Percentiles rank a stretch among this genome's conserved stretches.
Conservation (phyloP, 2,329 filamentous ascomycete genomes). For the Penicillium decumbens region DNA sequence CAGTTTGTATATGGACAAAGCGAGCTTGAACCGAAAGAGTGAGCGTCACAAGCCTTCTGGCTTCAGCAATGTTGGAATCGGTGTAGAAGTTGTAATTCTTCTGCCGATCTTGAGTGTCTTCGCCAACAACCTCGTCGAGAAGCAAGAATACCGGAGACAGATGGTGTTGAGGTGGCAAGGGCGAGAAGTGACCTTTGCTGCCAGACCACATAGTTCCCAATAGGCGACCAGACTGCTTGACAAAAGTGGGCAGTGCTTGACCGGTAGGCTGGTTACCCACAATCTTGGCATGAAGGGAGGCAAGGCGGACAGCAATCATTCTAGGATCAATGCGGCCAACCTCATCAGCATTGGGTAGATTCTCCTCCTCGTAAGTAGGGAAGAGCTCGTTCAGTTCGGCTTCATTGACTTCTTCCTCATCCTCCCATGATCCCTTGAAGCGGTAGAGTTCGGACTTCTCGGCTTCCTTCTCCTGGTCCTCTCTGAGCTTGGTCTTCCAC, state of each 20-base stretch:
- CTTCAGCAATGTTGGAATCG: constrained; percentile 71
- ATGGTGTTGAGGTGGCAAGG: constrained; percentile 47
- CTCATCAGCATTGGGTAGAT: constrained; percentile 35
- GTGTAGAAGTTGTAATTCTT: constrained; percentile 81
- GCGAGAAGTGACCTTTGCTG: constrained; percentile 20
- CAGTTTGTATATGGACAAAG: constrained; percentile 63
- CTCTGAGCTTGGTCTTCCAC: constrained; percentile 72
- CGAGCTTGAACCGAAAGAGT: constrained; percentile 64
- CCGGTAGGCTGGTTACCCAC: constrained; percentile 32
- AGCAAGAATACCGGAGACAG: constrained; percentile 63
- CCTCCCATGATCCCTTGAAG: constrained; percentile 72
- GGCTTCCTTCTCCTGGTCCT: constrained; percentile 70
- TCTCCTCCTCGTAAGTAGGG: constrained; percentile 64
- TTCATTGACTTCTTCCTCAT: constrained; percentile 68
- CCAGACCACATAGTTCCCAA: constrained; percentile 34
- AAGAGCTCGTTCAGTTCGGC: constrained; percentile 77
- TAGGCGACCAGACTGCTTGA: constrained; percentile 34
- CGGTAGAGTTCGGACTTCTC: constrained; percentile 73
- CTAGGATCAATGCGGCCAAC: constrained; percentile 42
- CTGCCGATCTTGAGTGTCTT: constrained; percentile 42
- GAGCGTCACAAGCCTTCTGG: constrained; percentile 66
- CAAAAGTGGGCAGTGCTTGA: constrained; percentile 29
- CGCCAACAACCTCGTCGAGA: constrained; percentile 58
- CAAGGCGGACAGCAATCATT: constrained; percentile 57
- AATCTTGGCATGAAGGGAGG: constrained; percentile 54